These are phyloP conservation scores for Ophiostoma australiae DNA, from an alignment of 2,329 filamentous ascomycete species.

Conservation along the genomic window DNA sequence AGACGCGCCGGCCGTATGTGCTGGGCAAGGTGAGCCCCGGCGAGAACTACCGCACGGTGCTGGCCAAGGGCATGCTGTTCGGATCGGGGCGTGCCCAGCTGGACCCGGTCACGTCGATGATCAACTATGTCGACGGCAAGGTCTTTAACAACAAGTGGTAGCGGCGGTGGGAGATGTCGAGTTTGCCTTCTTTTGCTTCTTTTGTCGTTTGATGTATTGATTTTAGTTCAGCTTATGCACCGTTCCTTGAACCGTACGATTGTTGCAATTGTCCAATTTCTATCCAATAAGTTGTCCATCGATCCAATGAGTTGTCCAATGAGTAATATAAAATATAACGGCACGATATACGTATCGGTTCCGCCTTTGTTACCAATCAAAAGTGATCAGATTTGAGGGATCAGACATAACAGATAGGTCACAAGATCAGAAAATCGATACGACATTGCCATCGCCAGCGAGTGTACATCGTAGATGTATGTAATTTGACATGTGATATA, in stretches of 20 bases:
- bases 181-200: neutral
- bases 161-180: neutral
- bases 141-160: conserved; percentile 43
- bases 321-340: neutral
- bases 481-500: neutral
- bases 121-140: conserved; percentile 47
- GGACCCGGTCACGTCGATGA: conserved; percentile 45
- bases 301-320: too few species aligned
- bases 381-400: neutral
- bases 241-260: neutral
- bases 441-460: too few species aligned
- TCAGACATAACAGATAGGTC: neutral
- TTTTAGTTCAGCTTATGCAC: neutral
- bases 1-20: conserved; percentile 47
- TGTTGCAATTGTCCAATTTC: neutral
- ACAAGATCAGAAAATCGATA: neutral
- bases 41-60: conserved; percentile 49
- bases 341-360: neutral
- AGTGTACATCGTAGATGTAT: neutral
- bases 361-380: neutral
- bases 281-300: neutral
- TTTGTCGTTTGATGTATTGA: too few species aligned
- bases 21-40: conserved; percentile 53
- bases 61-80: conserved; percentile 50
- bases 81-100: conserved; percentile 42